Evolutionary conservation across 2,329 filamentous ascomycete genomes (phyloP).

Genomic region (Hypoxylon sp.): DNA sequence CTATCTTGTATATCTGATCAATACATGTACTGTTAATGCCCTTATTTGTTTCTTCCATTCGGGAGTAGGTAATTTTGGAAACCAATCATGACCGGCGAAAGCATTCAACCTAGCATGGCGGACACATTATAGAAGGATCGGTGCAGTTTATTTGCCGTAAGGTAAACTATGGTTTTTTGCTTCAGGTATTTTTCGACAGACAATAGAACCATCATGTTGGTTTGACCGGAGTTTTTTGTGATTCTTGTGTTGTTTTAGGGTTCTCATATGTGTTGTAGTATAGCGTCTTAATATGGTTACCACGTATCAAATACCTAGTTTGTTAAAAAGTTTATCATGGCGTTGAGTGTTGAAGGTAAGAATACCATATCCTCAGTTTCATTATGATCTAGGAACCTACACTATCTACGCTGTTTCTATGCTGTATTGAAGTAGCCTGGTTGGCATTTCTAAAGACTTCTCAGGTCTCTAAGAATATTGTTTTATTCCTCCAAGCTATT

Average conservation of each 20-base stretch:
- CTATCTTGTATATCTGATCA: constrained; percentile 40
- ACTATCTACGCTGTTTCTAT: background rate
- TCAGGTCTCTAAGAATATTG: background rate
- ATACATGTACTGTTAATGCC: constrained; percentile 43
- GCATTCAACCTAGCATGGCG: constrained; percentile 41
- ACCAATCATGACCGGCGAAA: constrained; percentile 42
- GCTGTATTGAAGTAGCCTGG: background rate
- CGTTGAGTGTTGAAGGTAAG: background rate
- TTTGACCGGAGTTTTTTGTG: constrained; percentile 27
- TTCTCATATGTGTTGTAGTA: constrained; percentile 14
- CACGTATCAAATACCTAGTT: background rate
- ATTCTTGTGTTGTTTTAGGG: constrained; percentile 5
- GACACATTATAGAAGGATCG: constrained; percentile 42
- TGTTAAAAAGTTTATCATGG: background rate
- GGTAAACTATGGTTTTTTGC: constrained; percentile 35
- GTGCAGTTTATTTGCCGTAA: constrained; percentile 39
- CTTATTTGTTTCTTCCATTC: constrained; percentile 32
- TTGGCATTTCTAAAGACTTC: background rate
- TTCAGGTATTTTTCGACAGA: constrained; percentile 31
- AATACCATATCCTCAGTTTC: background rate
- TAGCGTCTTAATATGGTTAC: constrained; percentile 25
- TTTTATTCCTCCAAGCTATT: too few relatives aligned
- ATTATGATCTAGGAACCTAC: background rate
- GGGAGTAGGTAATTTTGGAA: constrained; percentile 41
- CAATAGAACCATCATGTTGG: constrained; percentile 35